Conservation (phyloP, 208 protist species). For the Herpetomonas muscarum region DNA sequence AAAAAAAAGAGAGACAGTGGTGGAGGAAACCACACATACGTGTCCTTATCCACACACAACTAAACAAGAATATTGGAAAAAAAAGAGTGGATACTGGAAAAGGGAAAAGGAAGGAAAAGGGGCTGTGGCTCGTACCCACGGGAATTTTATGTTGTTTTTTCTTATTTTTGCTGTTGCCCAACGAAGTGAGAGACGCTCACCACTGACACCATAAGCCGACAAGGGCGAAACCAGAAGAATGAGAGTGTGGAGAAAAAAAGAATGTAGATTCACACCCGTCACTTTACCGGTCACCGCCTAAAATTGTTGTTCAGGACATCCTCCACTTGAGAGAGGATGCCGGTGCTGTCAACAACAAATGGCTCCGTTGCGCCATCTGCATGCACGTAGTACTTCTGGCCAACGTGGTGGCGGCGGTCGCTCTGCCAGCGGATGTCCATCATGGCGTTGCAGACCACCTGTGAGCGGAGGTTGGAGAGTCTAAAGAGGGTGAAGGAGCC, state of each 20-base stretch:
- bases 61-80: background rate
- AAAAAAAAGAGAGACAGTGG: slow-evolving; percentile 13
- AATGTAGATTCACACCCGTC: slow-evolving; percentile 2
- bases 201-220: no score
- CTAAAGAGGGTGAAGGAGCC: slow-evolving; percentile 77
- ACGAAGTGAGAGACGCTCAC: no score
- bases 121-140: no score
- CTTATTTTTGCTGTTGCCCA: no score
- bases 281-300: slow-evolving; percentile 25
- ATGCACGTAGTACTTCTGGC: slow-evolving; percentile 86
- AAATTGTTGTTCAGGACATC: slow-evolving; percentile 78
- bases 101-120: slow-evolving; percentile 12
- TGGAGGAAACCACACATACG: background rate
- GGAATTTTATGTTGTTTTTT: no score
- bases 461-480: slow-evolving; percentile 84
- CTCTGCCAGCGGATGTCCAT: slow-evolving; percentile 90
- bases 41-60: background rate
- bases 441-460: slow-evolving; percentile 79
- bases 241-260: slow-evolving; percentile 4
- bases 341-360: slow-evolving; percentile 78
- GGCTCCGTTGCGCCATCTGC: slow-evolving; percentile 72
- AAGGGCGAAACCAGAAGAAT: background rate
- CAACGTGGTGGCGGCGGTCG: slow-evolving; percentile 79
- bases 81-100: slow-evolving; percentile 4
- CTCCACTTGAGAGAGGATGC: slow-evolving; percentile 73